Base-by-base conservation (phyloP, 2,329 filamentous ascomycete genomes). In the Dothistroma pini region DNA sequence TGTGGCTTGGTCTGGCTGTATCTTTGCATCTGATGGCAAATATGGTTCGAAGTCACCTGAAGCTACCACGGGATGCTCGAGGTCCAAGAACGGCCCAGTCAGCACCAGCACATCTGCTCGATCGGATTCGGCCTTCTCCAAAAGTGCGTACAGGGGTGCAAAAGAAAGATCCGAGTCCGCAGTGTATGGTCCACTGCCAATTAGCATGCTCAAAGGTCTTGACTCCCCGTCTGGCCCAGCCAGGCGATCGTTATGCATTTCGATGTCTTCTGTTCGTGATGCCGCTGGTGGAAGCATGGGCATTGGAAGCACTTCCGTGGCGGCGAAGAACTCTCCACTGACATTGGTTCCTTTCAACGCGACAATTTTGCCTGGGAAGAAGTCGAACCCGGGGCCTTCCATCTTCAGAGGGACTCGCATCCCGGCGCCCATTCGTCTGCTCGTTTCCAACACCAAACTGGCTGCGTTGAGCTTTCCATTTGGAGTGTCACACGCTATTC, bases 331-430 rank as follows among this genome's bases (percentile, higher is more conserved):
- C 41, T 87, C 84, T 0, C 93, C 93, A 0, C 91, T 91, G 21
- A 91, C 87, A 73, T 99, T 99, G 68, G 87, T 91, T 8, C 95
- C 95, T 63, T 84, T 84, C 31, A 97, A 77, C 7, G 93, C 95
- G 32, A 96, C 91, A 56, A 97, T 91, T 73, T 97, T 93, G 6
- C 95, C 95, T 0, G 93, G 95, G 73, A 97, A 97, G 79, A 97
- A 91, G 72, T 91, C 89, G 76, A 89, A 95, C 66, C 81, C 78
- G 1, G 96, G 75, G 2, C 83, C 83, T 62, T 89, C 84, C 60
- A 97, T 79, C 66, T 91, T 90, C 19, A 99, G 76, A 4, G 91
- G 90, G 32, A 97, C 85, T 60, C 95, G 85, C 60, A 90, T 79
- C 4, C 93, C 95, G 65, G 89, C 90, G 38, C 95, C 95, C 68